These are phyloP conservation scores for Entonaema liquescens DNA, from an alignment of 495 filamentous ascomycete species.

Conservation along the genomic window DNA sequence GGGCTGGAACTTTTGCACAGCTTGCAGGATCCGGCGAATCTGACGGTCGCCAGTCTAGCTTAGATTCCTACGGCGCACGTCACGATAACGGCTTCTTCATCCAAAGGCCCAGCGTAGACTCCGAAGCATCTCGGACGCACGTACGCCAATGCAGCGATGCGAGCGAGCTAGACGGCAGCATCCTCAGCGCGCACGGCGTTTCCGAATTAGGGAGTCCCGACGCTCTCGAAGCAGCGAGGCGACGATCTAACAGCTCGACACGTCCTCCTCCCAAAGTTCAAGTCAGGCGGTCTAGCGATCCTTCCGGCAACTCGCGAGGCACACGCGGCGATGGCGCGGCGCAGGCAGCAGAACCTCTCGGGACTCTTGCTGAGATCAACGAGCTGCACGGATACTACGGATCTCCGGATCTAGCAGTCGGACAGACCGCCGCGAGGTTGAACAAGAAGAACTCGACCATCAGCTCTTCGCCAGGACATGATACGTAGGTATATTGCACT, in stretches of 20 bases:
- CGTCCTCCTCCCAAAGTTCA: conserved; percentile 6
- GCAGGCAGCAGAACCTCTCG: conserved; percentile 31
- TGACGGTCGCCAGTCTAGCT: conserved; percentile 45
- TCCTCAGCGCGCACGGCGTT: conserved; percentile 38
- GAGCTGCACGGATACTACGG: conserved; percentile 52
- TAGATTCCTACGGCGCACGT: conserved; percentile 41
- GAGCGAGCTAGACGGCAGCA: conserved; percentile 52
- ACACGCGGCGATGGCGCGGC: neutral
- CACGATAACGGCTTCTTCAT: conserved; percentile 43
- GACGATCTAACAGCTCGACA: conserved; percentile 32
- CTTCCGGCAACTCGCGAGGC: conserved; percentile 19
- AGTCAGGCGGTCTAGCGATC: conserved; percentile 25
- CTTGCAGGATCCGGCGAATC: conserved; percentile 18
- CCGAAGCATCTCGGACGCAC: conserved; percentile 43
- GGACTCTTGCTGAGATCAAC: conserved; percentile 44
- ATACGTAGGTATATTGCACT: neutral
- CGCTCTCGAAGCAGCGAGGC: conserved; percentile 23
- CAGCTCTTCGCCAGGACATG: neutral
- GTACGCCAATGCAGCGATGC: conserved; percentile 50
- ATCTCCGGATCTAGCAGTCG: conserved; percentile 30
- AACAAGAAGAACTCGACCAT: neutral
- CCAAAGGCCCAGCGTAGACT: conserved; percentile 46
- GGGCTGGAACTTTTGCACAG: conserved; percentile 15
- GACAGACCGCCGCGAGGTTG: conserved; percentile 25
- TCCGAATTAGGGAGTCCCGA: conserved; percentile 43